A percentile compares a stretch with the other conserved stretches of the same genome.
These are phyloP conservation scores for Lentinula detonsa DNA, from an alignment of 768 basidiomycete genomes.

Conservation along the genomic window DNA sequence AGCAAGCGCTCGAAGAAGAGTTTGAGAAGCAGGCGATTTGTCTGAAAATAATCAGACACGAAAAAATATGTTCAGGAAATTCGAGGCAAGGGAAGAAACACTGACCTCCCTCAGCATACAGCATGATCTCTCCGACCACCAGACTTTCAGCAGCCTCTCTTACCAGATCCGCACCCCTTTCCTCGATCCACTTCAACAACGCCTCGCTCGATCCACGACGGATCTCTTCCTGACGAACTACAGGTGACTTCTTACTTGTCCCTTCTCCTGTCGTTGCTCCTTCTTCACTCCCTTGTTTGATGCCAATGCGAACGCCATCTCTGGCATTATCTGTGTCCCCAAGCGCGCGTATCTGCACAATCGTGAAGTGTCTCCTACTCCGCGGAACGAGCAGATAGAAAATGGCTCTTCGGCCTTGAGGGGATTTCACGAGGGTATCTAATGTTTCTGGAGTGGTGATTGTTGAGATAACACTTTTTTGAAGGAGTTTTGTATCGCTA, in stretches of 20 bases:
- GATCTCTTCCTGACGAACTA: constrained; percentile 63
- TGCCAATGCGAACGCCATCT: constrained; percentile 6
- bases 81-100: constrained; percentile 7
- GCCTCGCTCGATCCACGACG: constrained; percentile 67
- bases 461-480: constrained; percentile 72
- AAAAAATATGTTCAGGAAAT: neutral
- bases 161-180: constrained; percentile 54
- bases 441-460: constrained; percentile 45
- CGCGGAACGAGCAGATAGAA: constrained; percentile 82
- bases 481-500: constrained; percentile 87
- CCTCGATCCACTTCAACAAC: constrained; percentile 63
- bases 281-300: neutral
- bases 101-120: constrained; percentile 80
- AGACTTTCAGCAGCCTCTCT: constrained; percentile 78
- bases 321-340: constrained; percentile 67
- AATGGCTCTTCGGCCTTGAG: constrained; percentile 78
- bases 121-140: constrained; percentile 75
- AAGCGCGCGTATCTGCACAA: constrained; percentile 64
- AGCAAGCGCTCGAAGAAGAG: constrained; percentile 55
- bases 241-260: constrained; percentile 81
- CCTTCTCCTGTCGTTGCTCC: constrained; percentile 14
- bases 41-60: constrained; percentile 35
- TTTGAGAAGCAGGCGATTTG: constrained; percentile 54
- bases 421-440: constrained; percentile 47
- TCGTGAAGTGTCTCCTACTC: constrained; percentile 82